Evolutionary conservation across 2,329 filamentous ascomycete species (phyloP).

Genomic region (Hypoxylon sp.): DNA sequence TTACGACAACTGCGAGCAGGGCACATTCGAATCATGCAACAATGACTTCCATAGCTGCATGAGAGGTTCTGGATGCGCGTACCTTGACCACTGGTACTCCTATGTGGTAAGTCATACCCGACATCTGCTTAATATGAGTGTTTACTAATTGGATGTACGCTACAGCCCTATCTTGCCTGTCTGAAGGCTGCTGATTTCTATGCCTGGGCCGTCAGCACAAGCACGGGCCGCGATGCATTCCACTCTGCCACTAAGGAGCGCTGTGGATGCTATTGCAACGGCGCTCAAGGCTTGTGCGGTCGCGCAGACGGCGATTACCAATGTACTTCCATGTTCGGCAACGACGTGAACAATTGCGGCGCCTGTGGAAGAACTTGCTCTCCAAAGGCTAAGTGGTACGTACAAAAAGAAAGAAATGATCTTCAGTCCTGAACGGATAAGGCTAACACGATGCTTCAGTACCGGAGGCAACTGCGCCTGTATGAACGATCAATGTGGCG

Average conservation of each 20-base stretch:
- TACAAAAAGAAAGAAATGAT: neutral
- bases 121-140: neutral
- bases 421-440: too few species aligned
- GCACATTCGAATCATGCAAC: conserved; percentile 7
- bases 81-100: conserved; percentile 4
- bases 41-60: conserved; percentile 13
- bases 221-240: conserved; percentile 3
- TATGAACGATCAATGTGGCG: conserved; percentile 8
- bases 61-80: neutral
- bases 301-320: conserved; percentile 6
- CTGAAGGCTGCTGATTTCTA: conserved; percentile 15
- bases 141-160: neutral
- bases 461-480: neutral
- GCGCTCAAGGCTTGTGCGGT: conserved; percentile 1
- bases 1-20: conserved; percentile 7
- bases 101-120: neutral
- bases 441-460: neutral
- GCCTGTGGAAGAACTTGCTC: conserved; percentile 13
- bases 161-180: neutral
- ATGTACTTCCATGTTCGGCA: conserved; percentile 5
- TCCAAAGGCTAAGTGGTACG: conserved; percentile 13
- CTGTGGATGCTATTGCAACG: conserved; percentile 15
- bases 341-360: conserved; percentile 13
- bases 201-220: neutral
- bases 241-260: neutral